These are phyloP conservation scores for Trichophyton rubrum DNA, from an alignment of 2,329 filamentous ascomycete species.

Conservation along the genomic window DNA sequence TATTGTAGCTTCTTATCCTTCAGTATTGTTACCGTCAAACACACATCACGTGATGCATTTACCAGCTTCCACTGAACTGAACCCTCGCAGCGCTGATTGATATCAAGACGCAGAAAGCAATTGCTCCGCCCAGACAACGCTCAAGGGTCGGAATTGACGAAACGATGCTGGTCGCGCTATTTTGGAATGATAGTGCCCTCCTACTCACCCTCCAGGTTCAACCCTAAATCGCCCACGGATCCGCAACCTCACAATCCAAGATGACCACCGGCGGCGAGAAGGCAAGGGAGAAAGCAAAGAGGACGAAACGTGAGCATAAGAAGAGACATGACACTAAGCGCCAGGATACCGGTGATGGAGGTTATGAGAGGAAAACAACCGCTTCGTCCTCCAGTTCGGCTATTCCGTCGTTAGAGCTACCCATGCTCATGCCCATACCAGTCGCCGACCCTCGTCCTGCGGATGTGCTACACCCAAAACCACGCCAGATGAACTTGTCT, in stretches of 20 bases:
- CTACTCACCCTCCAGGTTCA: neutral
- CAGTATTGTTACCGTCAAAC: neutral
- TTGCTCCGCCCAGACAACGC: neutral
- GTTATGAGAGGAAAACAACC: constrained; percentile 22
- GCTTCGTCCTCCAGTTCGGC: constrained; percentile 15
- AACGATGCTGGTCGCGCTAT: constrained; percentile 10
- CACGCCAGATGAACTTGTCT: constrained; percentile 30
- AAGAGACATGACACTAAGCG: constrained; percentile 35
- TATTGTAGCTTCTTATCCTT: neutral
- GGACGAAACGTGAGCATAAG: constrained; percentile 33
- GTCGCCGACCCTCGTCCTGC: constrained; percentile 29
- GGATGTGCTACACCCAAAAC: constrained; percentile 27
- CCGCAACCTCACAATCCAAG: neutral
- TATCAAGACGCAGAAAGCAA: neutral
- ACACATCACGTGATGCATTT: neutral
- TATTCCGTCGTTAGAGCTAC: constrained; percentile 27
- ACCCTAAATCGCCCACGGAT: neutral
- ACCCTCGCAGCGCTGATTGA: neutral
- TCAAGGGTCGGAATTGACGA: neutral
- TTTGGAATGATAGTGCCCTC: neutral
- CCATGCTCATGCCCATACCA: constrained; percentile 29
- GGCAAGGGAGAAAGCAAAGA: constrained; percentile 20
- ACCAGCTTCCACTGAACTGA: neutral
- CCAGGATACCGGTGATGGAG: constrained; percentile 25
- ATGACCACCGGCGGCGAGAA: constrained; percentile 1